Conservation (phyloP, 202 grass and related monocot species). For the Zoysia matrella region DNA sequence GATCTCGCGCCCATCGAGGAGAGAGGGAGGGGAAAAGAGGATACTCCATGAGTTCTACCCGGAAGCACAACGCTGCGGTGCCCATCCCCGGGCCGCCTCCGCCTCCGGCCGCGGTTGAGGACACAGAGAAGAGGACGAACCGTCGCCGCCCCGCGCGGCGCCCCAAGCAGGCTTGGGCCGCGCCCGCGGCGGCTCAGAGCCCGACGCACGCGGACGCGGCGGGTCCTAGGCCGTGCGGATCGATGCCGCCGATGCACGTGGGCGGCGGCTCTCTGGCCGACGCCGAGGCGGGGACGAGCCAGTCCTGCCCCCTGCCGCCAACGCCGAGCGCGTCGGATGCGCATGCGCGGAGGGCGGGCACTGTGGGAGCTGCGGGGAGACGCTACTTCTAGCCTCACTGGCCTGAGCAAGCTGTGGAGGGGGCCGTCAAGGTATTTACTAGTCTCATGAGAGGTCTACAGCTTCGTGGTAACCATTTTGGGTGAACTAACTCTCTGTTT, state of each 20-base stretch:
- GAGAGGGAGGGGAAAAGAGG: background rate
- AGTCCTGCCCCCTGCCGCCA: constrained; percentile 63
- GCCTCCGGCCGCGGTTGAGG: constrained; percentile 36
- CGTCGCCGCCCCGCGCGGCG: constrained; percentile 63
- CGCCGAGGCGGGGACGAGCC: constrained; percentile 42
- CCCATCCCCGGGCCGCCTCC: constrained; percentile 21
- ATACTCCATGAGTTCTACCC: constrained; percentile 57
- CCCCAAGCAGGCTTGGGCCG: constrained; percentile 39
- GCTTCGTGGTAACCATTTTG: background rate
- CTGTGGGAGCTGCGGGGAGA: constrained; percentile 16
- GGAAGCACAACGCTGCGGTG: constrained; percentile 45
- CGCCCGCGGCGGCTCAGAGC: background rate
- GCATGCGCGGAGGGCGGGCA: background rate
- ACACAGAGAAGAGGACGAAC: constrained; percentile 59
- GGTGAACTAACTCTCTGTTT: constrained; percentile 6
- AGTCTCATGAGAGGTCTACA: background rate
- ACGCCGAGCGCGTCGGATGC: constrained; percentile 32
- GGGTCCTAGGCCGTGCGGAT: constrained; percentile 61
- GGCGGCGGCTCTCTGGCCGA: constrained; percentile 1
- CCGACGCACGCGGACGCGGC: constrained; percentile 11
- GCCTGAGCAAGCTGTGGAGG: constrained; percentile 64
- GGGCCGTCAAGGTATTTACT: constrained; percentile 64
- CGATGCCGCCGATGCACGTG: constrained; percentile 64
- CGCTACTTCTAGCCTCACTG: constrained; percentile 73
- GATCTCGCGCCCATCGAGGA: constrained; percentile 55